Evolutionary conservation across 352 stramenopile genomes (phyloP).

Genomic region (Stramenopiles sp.): DNA sequence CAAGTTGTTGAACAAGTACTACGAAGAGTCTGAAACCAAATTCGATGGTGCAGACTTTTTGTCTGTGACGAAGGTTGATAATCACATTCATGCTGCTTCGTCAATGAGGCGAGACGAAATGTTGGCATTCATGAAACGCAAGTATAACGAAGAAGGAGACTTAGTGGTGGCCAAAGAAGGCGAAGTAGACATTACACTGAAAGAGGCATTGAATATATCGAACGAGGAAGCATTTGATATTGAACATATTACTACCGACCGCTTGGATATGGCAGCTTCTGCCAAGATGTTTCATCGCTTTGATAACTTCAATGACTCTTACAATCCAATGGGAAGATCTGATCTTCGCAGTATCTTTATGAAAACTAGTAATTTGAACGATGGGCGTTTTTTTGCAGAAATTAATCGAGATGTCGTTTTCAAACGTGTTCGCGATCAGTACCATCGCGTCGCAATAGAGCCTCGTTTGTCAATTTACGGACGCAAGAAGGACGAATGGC

Average conservation of each 20-base stretch:
- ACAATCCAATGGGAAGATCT: conserved; percentile 81
- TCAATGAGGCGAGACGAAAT: conserved; percentile 88
- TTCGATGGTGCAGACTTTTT: conserved; percentile 63
- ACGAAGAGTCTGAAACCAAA: background rate
- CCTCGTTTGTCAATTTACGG: conserved; percentile 82
- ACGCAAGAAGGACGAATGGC: conserved; percentile 76
- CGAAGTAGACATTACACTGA: conserved; percentile 72
- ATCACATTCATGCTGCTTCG: conserved; percentile 89
- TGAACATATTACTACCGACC: conserved; percentile 66
- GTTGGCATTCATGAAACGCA: conserved; percentile 45
- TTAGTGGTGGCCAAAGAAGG: conserved; percentile 83
- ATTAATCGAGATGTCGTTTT: conserved; percentile 77
- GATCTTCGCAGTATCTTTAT: conserved; percentile 92
- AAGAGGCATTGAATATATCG: conserved; percentile 62
- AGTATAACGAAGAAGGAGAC: conserved; percentile 49
- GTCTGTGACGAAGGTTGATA: conserved; percentile 92
- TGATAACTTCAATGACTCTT: conserved; percentile 98
- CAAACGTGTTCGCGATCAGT: conserved; percentile 63
- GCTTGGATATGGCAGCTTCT: conserved; percentile 92
- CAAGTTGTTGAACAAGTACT: background rate
- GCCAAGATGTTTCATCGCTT: conserved; percentile 93
- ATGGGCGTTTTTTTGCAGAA: conserved; percentile 59
- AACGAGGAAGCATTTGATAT: conserved; percentile 89
- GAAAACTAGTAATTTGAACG: conserved; percentile 93
- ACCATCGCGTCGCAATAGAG: conserved; percentile 57